Base-by-base conservation (phyloP, 2,329 filamentous ascomycete genomes). In the Claviceps humidiphila region DNA sequence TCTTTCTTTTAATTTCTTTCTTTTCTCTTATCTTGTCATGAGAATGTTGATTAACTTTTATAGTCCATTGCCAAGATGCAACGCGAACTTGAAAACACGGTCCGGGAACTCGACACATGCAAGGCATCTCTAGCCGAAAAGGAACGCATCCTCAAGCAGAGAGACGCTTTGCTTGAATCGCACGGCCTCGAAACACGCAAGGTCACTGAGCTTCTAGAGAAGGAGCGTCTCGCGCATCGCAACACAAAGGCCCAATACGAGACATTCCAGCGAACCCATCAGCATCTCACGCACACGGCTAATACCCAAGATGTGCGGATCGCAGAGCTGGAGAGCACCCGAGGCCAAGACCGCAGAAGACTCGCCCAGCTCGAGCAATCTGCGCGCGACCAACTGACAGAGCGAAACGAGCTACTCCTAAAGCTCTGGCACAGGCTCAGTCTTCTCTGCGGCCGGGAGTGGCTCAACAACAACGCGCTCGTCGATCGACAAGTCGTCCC, bases 361-460 rank as follows among this genome's bases (percentile, higher is more conserved):
- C 80, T 94, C 56, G 74, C 81, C 1, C 75, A 78, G 51, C 76
- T 96, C 7, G 93, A 98, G 67, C 76, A 82, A 57, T 81, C 84
- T 53, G 87, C 88, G 68, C 87, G 85, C 59, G 90, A 96, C 50
- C 89, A 97, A 68, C 77, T 97, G 41, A 79, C 78, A 44, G 93
- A 97, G 69, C 84, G 93, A 52, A 96, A 97, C 69, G 85, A 87
- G 55, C 74, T 98, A 50, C 76, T 97, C 17, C 78, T 96, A 22
- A 77, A 82, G n/a, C 73, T 97, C 5, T 98, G 93, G 93, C 91
- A 91, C 57, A 80, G 87, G 46, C 76, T 98, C 8, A 90, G 88
- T 3, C 77, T 81, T 0, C 76, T 97, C 44, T 97, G 93, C 61
- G 93, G 93, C 11, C 78, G 82, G 0, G 93, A 97, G 63, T 98